phyloP scores from a whole-genome alignment of 192 early-diverging fungal genomes.

The Entrophospora sp. region DNA sequence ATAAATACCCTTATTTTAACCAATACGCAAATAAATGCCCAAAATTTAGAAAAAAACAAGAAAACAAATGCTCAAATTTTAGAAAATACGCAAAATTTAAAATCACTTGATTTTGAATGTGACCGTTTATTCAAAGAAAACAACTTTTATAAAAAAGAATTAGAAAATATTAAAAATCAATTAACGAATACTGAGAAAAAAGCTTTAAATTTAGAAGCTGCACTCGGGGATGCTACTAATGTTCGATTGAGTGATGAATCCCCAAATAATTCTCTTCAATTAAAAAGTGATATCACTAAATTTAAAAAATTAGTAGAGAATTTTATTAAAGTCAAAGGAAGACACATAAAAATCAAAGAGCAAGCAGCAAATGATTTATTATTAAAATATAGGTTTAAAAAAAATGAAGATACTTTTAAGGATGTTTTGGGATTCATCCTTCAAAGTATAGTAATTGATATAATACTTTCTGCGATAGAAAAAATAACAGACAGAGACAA shows the following conservation, averaged over 20 bases:
- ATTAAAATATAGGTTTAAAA: not conserved
- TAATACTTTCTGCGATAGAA: too few species aligned
- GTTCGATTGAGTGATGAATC: not conserved
- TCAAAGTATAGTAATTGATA: constrained; percentile 4
- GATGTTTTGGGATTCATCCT: not conserved
- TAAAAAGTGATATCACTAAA: not conserved
- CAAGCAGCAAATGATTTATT: not conserved
- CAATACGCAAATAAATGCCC: too few species aligned
- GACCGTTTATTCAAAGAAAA: too few species aligned
- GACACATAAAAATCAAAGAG: not conserved
- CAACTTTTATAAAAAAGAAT: not conserved
- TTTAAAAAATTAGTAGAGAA: not conserved
- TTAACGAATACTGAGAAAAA: not conserved
- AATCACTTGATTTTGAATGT: too few species aligned
- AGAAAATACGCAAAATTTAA: too few species aligned
- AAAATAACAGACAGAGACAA: too few species aligned
- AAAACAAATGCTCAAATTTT: too few species aligned
- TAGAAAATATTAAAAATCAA: not conserved
- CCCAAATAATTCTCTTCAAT: not conserved
- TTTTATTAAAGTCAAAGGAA: constrained; percentile 10
- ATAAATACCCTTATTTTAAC: too few species aligned
- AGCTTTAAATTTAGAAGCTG: not conserved
- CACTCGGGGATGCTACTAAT: not conserved
- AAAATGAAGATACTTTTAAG: not conserved
- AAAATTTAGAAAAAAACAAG: too few species aligned